A percentile compares a stretch with the other conserved stretches of the same genome.
Conservation (phyloP, 108 stramenopile species). For the Fragilaria crotonensis region DNA sequence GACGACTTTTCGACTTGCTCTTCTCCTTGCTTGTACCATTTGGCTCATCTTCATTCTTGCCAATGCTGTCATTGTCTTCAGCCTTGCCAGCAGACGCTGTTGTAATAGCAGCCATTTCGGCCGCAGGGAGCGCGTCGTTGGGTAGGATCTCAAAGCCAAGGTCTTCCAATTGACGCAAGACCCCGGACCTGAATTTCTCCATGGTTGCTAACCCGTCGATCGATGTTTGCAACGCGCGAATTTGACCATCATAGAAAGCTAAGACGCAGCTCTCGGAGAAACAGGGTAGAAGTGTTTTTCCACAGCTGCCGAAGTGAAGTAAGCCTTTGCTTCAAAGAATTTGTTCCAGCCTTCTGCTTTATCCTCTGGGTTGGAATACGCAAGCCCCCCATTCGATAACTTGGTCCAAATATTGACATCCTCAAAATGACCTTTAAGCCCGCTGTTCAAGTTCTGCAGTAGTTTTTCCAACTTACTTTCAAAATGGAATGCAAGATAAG, state of each 20-base stretch:
- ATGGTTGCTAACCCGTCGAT: slow-evolving; percentile 42
- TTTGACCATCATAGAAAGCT: slow-evolving; percentile 75
- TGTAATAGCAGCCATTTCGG: not conserved
- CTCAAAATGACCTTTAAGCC: slow-evolving; percentile 75
- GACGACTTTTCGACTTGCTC: slow-evolving; percentile 17
- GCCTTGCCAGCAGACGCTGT: not conserved
- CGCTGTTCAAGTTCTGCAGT: slow-evolving; percentile 59
- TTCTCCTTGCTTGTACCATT: slow-evolving; percentile 10
- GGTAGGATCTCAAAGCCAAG: slow-evolving; percentile 40
- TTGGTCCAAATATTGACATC: slow-evolving; percentile 66
- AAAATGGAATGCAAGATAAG: slow-evolving; percentile 60
- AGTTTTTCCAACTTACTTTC: slow-evolving; percentile 69
- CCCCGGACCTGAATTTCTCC: slow-evolving; percentile 41
- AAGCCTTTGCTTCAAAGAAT: slow-evolving; percentile 76
- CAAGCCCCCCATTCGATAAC: slow-evolving; percentile 58
- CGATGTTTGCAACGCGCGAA: slow-evolving; percentile 61
- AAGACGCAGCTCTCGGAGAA: slow-evolving; percentile 78
- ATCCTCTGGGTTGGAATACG: slow-evolving; percentile 31
- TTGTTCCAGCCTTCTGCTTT: slow-evolving; percentile 63
- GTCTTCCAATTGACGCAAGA: slow-evolving; percentile 49
- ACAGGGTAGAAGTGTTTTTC: slow-evolving; percentile 76
- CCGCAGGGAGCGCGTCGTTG: slow-evolving; percentile 15
- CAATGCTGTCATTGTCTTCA: not conserved
- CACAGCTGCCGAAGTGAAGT: slow-evolving; percentile 70
- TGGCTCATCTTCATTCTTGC: slow-evolving; percentile 1